Percentiles rank a stretch among this genome's conserved stretches.
Evolutionary conservation across 352 stramenopile species (phyloP).

Genomic region (Phytophthora tubulina): DNA sequence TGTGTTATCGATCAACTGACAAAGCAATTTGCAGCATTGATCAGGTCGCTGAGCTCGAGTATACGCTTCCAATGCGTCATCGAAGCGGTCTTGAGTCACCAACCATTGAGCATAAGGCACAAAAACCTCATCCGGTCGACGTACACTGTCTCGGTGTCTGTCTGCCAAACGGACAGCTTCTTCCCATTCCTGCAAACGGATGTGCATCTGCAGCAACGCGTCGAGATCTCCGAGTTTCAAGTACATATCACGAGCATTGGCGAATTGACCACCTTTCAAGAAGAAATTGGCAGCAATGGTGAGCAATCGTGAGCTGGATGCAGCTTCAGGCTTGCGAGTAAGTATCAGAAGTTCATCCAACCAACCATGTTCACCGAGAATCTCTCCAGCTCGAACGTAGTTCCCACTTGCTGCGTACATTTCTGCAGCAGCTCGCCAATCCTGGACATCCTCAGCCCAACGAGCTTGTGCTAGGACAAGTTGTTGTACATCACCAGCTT

Average conservation of each 20-base stretch:
- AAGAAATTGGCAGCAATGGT: constrained; percentile 73
- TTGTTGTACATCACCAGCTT: constrained; percentile 88
- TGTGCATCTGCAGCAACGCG: constrained; percentile 91
- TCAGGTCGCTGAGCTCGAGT: constrained; percentile 82
- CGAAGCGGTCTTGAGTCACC: constrained; percentile 91
- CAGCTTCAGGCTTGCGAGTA: constrained; percentile 63
- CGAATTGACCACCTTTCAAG: constrained; percentile 77
- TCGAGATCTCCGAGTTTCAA: constrained; percentile 86
- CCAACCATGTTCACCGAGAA: constrained; percentile 90
- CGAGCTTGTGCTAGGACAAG: constrained; percentile 92
- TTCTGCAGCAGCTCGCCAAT: constrained; percentile 92
- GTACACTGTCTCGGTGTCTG: constrained; percentile 78
- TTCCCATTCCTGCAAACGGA: constrained; percentile 92
- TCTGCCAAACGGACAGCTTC: constrained; percentile 92
- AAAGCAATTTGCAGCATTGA: constrained; percentile 85
- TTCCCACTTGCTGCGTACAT: constrained; percentile 94
- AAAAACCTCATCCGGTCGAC: constrained; percentile 91
- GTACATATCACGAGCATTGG: constrained; percentile 83
- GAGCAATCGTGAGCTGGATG: constrained; percentile 53
- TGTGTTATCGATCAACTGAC: constrained; percentile 91
- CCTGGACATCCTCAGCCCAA: constrained; percentile 93
- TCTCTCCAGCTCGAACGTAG: constrained; percentile 78
- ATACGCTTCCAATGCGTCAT: constrained; percentile 94
- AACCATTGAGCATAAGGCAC: constrained; percentile 95
- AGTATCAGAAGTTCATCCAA: constrained; percentile 89